These are phyloP conservation scores for Colletotrichum nymphaeae DNA, from an alignment of 2,329 filamentous ascomycete species.

Conservation along the genomic window DNA sequence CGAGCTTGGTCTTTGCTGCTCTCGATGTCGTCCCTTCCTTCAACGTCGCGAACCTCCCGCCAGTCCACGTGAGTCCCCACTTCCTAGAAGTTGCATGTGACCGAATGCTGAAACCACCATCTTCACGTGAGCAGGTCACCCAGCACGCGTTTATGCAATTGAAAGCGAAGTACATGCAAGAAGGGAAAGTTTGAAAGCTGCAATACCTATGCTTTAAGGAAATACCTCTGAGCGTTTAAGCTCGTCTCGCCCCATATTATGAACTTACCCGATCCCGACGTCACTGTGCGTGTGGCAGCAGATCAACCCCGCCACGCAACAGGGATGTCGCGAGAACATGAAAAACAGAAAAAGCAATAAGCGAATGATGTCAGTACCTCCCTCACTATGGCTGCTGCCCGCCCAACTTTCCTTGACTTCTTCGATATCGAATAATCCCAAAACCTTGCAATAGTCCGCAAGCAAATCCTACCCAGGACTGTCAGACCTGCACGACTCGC, in stretches of 20 bases:
- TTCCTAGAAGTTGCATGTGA: too few relatives aligned
- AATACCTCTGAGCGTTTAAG: not conserved
- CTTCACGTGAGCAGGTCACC: too few relatives aligned
- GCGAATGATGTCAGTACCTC: not conserved
- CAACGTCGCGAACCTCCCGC: too few relatives aligned
- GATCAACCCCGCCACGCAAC: not conserved
- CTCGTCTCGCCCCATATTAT: not conserved
- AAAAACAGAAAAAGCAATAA: not conserved
- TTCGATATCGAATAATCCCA: not conserved
- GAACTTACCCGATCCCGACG: not conserved
- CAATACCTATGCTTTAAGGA: not conserved
- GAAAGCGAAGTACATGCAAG: too few relatives aligned
- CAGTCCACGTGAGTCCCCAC: too few relatives aligned
- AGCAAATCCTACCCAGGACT: not conserved
- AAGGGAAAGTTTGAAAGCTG: too few relatives aligned
- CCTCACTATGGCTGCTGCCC: not conserved
- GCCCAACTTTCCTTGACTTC: not conserved
- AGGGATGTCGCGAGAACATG: not conserved
- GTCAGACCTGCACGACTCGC: not conserved
- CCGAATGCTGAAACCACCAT: too few relatives aligned
- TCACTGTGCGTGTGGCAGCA: not conserved
- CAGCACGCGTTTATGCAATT: too few relatives aligned
- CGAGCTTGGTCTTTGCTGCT: too few relatives aligned
- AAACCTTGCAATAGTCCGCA: not conserved
- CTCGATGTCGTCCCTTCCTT: too few relatives aligned